Evolutionary conservation across 371 early-diverging fungal species (phyloP), one percentile per base, ranked within the genome.

Genomic region (Circinella minor): DNA sequence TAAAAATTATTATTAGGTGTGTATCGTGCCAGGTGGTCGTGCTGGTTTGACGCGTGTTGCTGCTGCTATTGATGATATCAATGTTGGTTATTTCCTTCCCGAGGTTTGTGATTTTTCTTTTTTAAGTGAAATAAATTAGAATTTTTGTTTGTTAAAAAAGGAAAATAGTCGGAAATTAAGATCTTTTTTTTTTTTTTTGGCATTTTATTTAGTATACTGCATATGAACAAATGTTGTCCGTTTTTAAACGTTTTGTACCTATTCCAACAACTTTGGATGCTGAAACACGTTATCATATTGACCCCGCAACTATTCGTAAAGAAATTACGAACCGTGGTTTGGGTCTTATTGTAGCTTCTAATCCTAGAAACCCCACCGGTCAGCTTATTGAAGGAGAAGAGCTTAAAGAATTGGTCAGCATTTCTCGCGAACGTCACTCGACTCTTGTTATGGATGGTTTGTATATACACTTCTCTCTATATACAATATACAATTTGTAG

Each of bases 1-100:
- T 15, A 14, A 51, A 15, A 13, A 15, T n/a, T 51, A 15, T 55
- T 54, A 51, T 47, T 57, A 78, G 79, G 79, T 80, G 3, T 85
- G 86, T 60, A 80, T 85, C 65, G 83, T 83, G 13, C 86, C 86
- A 17, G 86, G 86, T 71, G 86, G 86, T 61, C 79, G 86, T 55
- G 86, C 86, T 37, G 86, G 83, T 8, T 66, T 85, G 75, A 83
- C 86, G 4, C 74, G 86, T 47, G 83, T 85, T 18, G 86, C 86
- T 38, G 75, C 81, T 11, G 81, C 75, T 34, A 78, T 85, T n/a
- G 83, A 78, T 36, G 81, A 83, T 68, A 76, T 82, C 39, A 79
- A 83, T 38, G 86, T 85, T n/a, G 86, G 86, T 3, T 83, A 83
- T 63, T 85, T 85, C 67, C 71, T 85, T 47, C 86, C 86, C 9